phyloP scores from a whole-genome alignment of 2,329 filamentous ascomycete species.

The Botrytis cinerea region DNA sequence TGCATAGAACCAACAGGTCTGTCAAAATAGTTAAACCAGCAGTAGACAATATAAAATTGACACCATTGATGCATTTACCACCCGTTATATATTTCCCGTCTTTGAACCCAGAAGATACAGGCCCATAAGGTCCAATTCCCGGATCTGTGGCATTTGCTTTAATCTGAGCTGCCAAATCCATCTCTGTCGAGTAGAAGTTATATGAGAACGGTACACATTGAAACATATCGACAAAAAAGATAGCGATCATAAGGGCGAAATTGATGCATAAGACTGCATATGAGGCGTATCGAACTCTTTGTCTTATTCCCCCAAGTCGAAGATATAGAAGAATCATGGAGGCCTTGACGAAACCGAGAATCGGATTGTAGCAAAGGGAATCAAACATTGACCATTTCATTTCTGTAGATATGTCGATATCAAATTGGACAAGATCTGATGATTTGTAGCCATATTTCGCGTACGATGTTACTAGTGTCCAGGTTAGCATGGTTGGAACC shows the following conservation, averaged over 20 bases:
- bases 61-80: conserved; percentile 29
- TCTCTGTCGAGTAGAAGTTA: conserved; percentile 23
- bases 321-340: conserved; percentile 50
- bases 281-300: conserved; percentile 20
- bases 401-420: not conserved
- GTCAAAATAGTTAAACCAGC: conserved; percentile 32
- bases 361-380: conserved; percentile 46
- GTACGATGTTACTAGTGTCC: conserved; percentile 27
- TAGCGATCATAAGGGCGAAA: conserved; percentile 41
- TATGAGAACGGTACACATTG: conserved; percentile 41
- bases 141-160: conserved; percentile 21
- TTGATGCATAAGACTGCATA: conserved; percentile 32
- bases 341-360: conserved; percentile 49
- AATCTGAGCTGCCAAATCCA: conserved; percentile 24
- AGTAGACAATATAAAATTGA: conserved; percentile 28
- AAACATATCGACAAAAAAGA: conserved; percentile 46
- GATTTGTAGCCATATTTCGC: conserved; percentile 31
- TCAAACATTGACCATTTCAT: conserved; percentile 39
- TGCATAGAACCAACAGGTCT: conserved; percentile 31
- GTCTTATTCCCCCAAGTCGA: conserved; percentile 44
- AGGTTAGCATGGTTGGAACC: not conserved
- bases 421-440: conserved; percentile 20
- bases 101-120: conserved; percentile 26
- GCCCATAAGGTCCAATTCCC: conserved; percentile 15
- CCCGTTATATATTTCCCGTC: conserved; percentile 29